Evolutionary conservation across 2,329 filamentous ascomycete genomes (phyloP).

Genomic region (Aspergillus japonicus): DNA sequence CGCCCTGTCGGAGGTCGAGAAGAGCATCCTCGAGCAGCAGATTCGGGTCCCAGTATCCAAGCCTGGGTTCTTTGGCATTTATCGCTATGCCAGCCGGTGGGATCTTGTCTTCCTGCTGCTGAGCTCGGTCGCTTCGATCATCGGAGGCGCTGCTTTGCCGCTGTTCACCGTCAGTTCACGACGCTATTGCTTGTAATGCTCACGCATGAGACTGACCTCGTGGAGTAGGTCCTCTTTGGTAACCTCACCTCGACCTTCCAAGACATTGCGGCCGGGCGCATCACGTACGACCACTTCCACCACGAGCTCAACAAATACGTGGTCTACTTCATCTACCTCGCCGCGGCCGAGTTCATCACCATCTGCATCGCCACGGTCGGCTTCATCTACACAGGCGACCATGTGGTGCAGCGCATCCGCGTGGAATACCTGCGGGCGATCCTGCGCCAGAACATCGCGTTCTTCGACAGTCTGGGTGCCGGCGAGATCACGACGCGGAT

Average conservation of each 20-base stretch:
- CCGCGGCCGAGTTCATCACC: conserved; percentile 70
- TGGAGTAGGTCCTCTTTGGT: conserved; percentile 62
- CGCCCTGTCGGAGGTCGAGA: conserved; percentile 50
- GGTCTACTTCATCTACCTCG: conserved; percentile 80
- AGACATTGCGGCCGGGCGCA: conserved; percentile 54
- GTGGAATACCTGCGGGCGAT: conserved; percentile 78
- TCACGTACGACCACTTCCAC: conserved; percentile 56
- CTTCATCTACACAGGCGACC: conserved; percentile 82
- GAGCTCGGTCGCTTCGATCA: conserved; percentile 61
- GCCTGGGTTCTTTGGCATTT: conserved; percentile 61
- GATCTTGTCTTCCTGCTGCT: conserved; percentile 62
- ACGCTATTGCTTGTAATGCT: conserved; percentile 8
- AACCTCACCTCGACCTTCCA: conserved; percentile 71
- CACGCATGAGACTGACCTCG: not conserved
- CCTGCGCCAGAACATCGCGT: conserved; percentile 81
- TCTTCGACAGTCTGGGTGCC: conserved; percentile 84
- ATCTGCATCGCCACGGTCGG: conserved; percentile 76
- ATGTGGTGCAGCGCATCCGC: conserved; percentile 72
- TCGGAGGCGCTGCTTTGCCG: conserved; percentile 69
- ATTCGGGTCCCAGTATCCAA: conserved; percentile 62
- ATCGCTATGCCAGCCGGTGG: conserved; percentile 63
- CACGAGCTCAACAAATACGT: conserved; percentile 60
- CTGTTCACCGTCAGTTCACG: conserved; percentile 63
- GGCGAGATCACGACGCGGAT: conserved; percentile 91
- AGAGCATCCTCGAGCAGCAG: conserved; percentile 63